Conservation (phyloP, 164 flowering plant species). For the Warburgia ugandensis region DNA sequence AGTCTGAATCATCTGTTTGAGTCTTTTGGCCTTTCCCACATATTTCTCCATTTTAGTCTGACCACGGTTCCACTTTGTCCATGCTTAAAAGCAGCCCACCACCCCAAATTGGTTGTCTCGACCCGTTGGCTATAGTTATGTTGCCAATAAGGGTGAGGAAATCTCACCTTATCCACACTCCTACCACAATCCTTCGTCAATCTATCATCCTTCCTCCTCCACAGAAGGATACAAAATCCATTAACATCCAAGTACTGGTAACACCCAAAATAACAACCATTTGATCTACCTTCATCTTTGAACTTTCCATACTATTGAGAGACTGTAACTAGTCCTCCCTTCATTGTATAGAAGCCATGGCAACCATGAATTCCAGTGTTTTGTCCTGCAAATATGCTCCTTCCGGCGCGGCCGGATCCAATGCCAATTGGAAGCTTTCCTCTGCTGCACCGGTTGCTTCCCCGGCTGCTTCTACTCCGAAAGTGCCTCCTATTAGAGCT, state of each 20-base stretch:
- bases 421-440: conserved; percentile 41
- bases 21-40: no score
- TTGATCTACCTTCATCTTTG: background rate
- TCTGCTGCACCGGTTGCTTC: conserved; percentile 28
- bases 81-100: no score
- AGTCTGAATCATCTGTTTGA: no score
- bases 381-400: conserved; percentile 78
- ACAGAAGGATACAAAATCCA: conserved; percentile 15
- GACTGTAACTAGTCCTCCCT: no score
- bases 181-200: conserved; percentile 56
- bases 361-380: conserved; percentile 74
- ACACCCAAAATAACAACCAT: background rate
- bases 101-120: no score
- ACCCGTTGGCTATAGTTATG: no score
- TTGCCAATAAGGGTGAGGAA: conserved; percentile 72
- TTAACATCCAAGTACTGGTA: background rate
- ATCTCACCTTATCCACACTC: conserved; percentile 99
- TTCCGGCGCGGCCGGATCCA: conserved; percentile 31
- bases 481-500: conserved; percentile 57
- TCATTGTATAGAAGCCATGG: conserved; percentile 34
- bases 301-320: background rate
- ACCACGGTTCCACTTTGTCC: no score
- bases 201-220: conserved; percentile 20
- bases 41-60: no score
- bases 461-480: conserved; percentile 19